Evolutionary conservation across 2,329 filamentous ascomycete species (phyloP).

Genomic region (Ophiostoma perfectum): DNA sequence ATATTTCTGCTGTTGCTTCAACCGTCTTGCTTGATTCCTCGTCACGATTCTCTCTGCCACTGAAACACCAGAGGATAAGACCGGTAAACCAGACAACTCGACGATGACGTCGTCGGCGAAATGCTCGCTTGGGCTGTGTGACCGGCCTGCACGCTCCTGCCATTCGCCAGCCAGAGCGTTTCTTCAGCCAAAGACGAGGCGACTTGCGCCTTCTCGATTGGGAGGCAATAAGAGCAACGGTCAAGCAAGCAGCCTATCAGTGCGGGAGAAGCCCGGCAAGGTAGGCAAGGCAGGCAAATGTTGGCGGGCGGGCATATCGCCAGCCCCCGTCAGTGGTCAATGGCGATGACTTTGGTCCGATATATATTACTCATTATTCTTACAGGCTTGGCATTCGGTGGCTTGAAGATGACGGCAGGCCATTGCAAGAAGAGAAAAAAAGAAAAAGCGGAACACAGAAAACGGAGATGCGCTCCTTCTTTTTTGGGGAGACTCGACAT

Average conservation of each 20-base stretch:
- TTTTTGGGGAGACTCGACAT: too few relatives aligned
- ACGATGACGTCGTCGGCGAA: neutral
- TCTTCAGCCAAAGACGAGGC: neutral
- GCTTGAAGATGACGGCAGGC: neutral
- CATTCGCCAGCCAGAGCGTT: neutral
- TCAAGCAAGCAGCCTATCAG: neutral
- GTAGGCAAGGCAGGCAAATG: neutral
- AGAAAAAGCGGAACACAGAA: too few relatives aligned
- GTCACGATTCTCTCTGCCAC: too few relatives aligned
- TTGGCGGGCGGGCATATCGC: neutral
- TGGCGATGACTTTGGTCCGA: neutral
- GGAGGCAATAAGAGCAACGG: neutral
- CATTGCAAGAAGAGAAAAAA: neutral
- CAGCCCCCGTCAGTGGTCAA: neutral
- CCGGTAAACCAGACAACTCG: neutral
- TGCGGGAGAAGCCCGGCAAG: neutral
- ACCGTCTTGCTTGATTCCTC: too few relatives aligned
- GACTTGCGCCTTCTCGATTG: neutral
- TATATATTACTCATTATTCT: neutral
- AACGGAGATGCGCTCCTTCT: too few relatives aligned
- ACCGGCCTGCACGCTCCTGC: neutral
- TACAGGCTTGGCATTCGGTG: neutral
- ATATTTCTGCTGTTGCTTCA: neutral
- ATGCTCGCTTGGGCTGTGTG: neutral
- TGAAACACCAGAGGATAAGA: too few relatives aligned